A percentile compares a stretch with the other conserved stretches of the same genome.
phyloP scores from a whole-genome alignment of 306 rosid species.

The Potentilla sterilis region DNA sequence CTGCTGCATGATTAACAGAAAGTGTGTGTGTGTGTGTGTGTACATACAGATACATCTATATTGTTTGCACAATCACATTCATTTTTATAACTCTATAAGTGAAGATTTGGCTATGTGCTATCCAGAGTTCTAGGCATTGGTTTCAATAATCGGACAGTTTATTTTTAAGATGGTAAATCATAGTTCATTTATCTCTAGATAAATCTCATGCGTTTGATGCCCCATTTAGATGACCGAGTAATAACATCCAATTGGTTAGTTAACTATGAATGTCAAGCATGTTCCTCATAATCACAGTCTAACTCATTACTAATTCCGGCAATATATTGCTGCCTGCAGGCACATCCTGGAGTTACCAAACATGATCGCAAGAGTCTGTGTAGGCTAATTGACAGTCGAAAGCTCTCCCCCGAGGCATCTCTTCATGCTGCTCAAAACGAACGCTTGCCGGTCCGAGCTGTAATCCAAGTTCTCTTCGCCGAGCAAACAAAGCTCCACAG shows the following conservation, averaged over 20 bases:
- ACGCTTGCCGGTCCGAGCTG: constrained; percentile 84
- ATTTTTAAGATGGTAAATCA: neutral
- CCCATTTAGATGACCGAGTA: neutral
- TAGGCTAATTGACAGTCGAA: constrained; percentile 68
- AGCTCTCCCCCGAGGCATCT: constrained; percentile 83
- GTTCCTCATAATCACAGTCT: no score
- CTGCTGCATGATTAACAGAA: constrained; percentile 3
- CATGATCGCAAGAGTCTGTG: constrained; percentile 77
- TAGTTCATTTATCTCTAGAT: neutral
- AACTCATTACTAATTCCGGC: neutral
- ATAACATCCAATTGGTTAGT: no score
- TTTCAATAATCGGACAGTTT: neutral
- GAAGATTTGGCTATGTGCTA: neutral
- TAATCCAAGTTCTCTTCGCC: constrained; percentile 79
- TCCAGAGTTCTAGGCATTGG: neutral
- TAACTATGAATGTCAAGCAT: no score
- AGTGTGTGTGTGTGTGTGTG: neutral
- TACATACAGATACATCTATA: neutral
- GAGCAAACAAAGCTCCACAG: constrained; percentile 61
- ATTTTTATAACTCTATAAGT: no score
- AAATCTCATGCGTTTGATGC: neutral
- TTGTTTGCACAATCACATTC: neutral
- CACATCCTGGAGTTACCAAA: constrained; percentile 71
- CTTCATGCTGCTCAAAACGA: constrained; percentile 93
- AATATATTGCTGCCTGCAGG: constrained; percentile 38